Evolutionary conservation across 805 yeast genomes (phyloP).

Genomic region (Lachancea fermentati): DNA sequence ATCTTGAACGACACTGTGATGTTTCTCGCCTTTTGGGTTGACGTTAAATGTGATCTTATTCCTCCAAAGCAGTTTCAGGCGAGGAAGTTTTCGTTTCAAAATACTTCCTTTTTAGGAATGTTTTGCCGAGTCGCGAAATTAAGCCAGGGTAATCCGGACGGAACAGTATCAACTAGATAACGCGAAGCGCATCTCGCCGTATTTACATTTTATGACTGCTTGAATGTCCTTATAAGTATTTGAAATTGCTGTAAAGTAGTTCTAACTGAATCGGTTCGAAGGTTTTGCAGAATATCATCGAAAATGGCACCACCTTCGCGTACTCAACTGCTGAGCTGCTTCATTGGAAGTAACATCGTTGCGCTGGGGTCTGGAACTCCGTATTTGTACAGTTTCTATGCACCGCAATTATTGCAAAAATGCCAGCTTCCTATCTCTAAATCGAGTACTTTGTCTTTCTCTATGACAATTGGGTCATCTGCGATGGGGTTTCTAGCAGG

Average conservation of each 20-base stretch:
- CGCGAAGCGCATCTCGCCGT: background rate
- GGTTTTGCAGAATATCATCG: background rate
- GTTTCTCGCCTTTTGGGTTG: background rate
- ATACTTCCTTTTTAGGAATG: background rate
- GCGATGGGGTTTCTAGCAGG: constrained; percentile 72
- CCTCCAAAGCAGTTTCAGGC: no score
- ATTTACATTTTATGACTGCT: no score
- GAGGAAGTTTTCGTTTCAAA: background rate
- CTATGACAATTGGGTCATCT: constrained; percentile 59
- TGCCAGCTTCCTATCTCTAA: constrained; percentile 54
- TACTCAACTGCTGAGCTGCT: constrained; percentile 18
- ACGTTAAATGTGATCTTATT: no score
- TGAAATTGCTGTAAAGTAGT: no score
- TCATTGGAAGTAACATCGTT: constrained; percentile 38
- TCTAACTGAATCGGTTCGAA: background rate
- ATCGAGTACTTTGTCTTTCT: constrained; percentile 59
- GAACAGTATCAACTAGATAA: background rate
- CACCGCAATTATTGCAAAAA: constrained; percentile 59
- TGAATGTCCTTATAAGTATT: no score
- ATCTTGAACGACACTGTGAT: background rate
- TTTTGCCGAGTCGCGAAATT: background rate
- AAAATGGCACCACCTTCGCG: constrained; percentile 12
- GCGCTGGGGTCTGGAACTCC: constrained; percentile 72
- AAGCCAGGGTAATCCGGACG: background rate
- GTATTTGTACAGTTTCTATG: constrained; percentile 66